Evolutionary conservation across 2,329 filamentous ascomycete species (phyloP), one percentile per base, ranked within the genome.

Genomic region (Cyclaneusma minus): DNA sequence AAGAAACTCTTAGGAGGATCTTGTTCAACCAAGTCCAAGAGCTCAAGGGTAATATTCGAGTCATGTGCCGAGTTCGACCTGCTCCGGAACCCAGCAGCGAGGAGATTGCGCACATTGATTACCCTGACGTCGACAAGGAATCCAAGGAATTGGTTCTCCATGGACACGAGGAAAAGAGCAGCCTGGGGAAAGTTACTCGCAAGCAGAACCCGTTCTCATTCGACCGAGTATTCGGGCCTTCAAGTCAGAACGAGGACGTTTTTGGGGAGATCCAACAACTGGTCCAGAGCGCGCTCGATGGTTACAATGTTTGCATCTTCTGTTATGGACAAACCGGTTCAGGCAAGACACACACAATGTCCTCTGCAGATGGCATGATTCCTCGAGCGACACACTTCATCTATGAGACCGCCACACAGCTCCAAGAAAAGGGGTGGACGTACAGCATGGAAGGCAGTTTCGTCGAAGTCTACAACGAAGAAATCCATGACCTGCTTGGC

Each of bases 291-390:
- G 89, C 91, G 0, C 63, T 98, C 20, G 89, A 98, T 44, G 89
- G 89, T 2, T 98, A 93, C 58, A 98, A 95, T 40, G 89, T 98
- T 27, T 95, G 87, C 52, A 95, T 98, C 35, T 93, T 98, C 55
- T 94, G 85, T 47, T 98, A 98, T 46, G 89, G 89, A 22, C 89
- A 98, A 51, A 98, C 89, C 0, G 89, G 89, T 3, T 89, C 85
- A 11, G 89, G 89, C 33, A 98, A 98, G 61, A 98, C 89, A 0
- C 81, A 77, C 47, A 95, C 89, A 4, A 98, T 98, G 89, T 91
- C 81, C 7, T 79, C 76, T 1, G 54, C 60, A 2, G 82, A 94
- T 41, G 89, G 89, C 38, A 94, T 98, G 77, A 98, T 98, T 32
- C 87, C 89, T 2, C 70, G 79, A 6, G 85, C 89, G 3, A 89